These are phyloP conservation scores for Calocera cornea DNA, from an alignment of 768 basidiomycete species.

Conservation along the genomic window DNA sequence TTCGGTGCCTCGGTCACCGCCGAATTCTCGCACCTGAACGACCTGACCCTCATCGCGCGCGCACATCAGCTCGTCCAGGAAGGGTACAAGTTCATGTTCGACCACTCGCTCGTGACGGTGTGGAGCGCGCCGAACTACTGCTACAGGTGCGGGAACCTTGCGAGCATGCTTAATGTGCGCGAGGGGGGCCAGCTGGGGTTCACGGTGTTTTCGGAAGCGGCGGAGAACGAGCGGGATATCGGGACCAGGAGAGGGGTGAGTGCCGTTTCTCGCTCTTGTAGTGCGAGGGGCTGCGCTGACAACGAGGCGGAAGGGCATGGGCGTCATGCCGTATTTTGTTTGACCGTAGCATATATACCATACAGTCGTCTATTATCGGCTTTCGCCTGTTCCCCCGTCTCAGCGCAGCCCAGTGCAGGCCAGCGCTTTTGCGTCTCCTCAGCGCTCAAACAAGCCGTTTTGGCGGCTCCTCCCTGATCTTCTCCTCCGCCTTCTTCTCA, in stretches of 20 bases:
- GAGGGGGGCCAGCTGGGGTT: slow-evolving; percentile 54
- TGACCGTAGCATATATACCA: slow-evolving; percentile 14
- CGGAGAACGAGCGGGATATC: slow-evolving; percentile 77
- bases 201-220: slow-evolving; percentile 73
- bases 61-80: slow-evolving; percentile 96
- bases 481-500: slow-evolving; percentile 13
- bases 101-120: slow-evolving; percentile 55
- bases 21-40: slow-evolving; percentile 92
- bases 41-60: slow-evolving; percentile 74
- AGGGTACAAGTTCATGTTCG: slow-evolving; percentile 39
- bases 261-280: background rate
- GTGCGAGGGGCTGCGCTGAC: slow-evolving; percentile 4
- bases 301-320: slow-evolving; percentile 16
- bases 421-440: too few species aligned
- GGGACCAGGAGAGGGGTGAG: slow-evolving; percentile 41
- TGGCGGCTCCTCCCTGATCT: slow-evolving; percentile 12
- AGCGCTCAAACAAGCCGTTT: background rate
- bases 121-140: slow-evolving; percentile 90
- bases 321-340: slow-evolving; percentile 31
- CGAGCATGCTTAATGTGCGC: slow-evolving; percentile 74
- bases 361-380: background rate
- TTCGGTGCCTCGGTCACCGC: slow-evolving; percentile 77
- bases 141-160: slow-evolving; percentile 77
- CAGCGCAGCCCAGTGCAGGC: too few species aligned
- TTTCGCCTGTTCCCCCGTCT: background rate